Conservation (phyloP, 2,329 filamentous ascomycete genomes). For the Cadophora gregata region DNA sequence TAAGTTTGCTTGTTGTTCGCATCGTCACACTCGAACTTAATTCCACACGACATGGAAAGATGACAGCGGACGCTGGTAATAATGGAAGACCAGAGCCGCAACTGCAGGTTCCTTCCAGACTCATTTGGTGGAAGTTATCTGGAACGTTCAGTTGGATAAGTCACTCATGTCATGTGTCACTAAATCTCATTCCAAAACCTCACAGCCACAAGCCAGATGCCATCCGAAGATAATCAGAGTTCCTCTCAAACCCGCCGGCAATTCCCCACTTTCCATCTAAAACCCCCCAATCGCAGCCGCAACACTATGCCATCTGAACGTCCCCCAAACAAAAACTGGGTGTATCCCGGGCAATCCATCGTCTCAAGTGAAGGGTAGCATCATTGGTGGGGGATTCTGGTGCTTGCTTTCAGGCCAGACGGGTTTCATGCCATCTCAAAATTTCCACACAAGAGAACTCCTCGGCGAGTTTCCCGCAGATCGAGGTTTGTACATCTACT, state of each 20-base stretch:
- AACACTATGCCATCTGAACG: constrained; percentile 1
- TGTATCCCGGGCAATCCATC: not conserved
- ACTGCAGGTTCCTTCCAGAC: not conserved
- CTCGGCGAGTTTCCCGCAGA: not conserved
- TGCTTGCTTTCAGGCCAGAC: constrained; percentile 1
- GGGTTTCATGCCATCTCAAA: constrained; percentile 5
- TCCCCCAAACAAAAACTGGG: not conserved
- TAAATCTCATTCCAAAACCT: not conserved
- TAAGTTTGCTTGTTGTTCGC: not conserved
- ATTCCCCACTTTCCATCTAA: not conserved
- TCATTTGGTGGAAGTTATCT: not conserved
- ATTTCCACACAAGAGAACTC: not conserved
- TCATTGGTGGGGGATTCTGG: not conserved
- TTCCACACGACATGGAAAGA: not conserved
- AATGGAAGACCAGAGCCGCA: no score
- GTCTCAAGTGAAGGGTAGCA: constrained; percentile 7
- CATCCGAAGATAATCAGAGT: not conserved
- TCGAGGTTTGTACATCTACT: constrained; percentile 3
- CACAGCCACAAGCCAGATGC: not conserved
- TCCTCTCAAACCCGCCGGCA: not conserved
- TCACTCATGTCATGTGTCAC: not conserved
- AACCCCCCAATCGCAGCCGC: not conserved
- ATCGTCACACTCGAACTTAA: not conserved
- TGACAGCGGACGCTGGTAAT: not conserved
- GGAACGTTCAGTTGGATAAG: no score